Conservation (phyloP, 2,329 filamentous ascomycete genomes). For the Aspergillus uvarum region DNA sequence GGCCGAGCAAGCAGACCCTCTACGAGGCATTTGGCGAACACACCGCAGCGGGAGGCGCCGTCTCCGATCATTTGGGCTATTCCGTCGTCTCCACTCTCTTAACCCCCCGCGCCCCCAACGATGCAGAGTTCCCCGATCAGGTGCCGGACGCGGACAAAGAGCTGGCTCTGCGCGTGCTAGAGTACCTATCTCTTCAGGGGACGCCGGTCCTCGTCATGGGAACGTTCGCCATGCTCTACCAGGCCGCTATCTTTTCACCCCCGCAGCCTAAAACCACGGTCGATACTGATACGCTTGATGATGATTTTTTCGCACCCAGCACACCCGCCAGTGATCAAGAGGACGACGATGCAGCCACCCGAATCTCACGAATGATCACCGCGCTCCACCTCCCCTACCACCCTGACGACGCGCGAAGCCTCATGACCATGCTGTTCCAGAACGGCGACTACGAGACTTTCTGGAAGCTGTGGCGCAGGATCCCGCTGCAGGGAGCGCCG, state of each 20-base stretch:
- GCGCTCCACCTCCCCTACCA: conserved; percentile 31
- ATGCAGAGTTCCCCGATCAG: conserved; percentile 12
- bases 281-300: not conserved
- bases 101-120: conserved; percentile 18
- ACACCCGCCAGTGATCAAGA: conserved; percentile 6
- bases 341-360: not conserved
- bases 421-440: conserved; percentile 37
- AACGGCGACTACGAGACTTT: conserved; percentile 56
- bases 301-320: not conserved
- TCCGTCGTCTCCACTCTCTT: conserved; percentile 42
- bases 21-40: conserved; percentile 36
- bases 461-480: conserved; percentile 61
- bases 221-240: conserved; percentile 48
- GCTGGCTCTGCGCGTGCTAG: conserved; percentile 42
- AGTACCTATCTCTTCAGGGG: conserved; percentile 44
- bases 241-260: conserved; percentile 40
- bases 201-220: conserved; percentile 45
- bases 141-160: conserved; percentile 31
- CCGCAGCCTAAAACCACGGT: conserved; percentile 30
- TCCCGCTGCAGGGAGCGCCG: conserved; percentile 50
- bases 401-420: conserved; percentile 26
- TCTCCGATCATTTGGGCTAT: conserved; percentile 37
- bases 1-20: conserved; percentile 38
- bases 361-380: conserved; percentile 31
- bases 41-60: conserved; percentile 32